Percentiles rank a stretch among this genome's conserved stretches.
These are phyloP conservation scores for Colletotrichum theobromicola DNA, from an alignment of 2,329 filamentous ascomycete genomes.

Conservation along the genomic window DNA sequence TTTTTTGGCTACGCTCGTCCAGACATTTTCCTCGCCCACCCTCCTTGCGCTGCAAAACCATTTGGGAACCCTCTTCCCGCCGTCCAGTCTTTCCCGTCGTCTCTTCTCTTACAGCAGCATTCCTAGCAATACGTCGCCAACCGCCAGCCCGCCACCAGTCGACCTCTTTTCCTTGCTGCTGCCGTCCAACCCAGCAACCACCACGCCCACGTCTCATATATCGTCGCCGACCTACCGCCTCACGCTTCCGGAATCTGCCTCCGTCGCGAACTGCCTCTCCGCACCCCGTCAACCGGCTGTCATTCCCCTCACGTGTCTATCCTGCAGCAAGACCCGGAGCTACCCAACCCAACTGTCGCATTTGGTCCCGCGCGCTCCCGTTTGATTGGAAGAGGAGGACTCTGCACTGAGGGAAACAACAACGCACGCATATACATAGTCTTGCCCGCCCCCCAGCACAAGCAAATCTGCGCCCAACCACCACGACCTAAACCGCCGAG, in stretches of 20 bases:
- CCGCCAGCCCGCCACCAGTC: neutral
- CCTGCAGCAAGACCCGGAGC: conserved; percentile 12
- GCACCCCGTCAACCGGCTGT: neutral
- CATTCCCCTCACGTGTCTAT: conserved; percentile 11
- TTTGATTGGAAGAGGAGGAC: conserved; percentile 20
- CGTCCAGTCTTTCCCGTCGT: neutral
- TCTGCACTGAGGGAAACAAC: conserved; percentile 16
- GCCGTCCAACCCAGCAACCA: conserved; percentile 4
- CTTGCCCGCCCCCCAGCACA: conserved; percentile 5
- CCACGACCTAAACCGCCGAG: conserved; percentile 7
- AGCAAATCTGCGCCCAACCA: conserved; percentile 18
- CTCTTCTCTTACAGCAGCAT: neutral
- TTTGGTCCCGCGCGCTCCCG: neutral
- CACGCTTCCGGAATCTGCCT: neutral
- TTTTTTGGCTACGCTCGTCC: neutral
- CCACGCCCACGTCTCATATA: conserved; percentile 9
- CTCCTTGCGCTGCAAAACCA: conserved; percentile 2
- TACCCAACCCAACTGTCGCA: conserved; percentile 6
- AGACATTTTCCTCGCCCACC: conserved; percentile 18
- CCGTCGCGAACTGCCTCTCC: neutral
- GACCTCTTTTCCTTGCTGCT: neutral
- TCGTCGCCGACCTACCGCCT: conserved; percentile 8
- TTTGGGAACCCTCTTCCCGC: neutral
- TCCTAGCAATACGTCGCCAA: neutral
- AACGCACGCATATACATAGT: conserved; percentile 22